These are phyloP conservation scores for Cenococcum geophilum DNA, from an alignment of 495 filamentous ascomycete species.

Conservation along the genomic window DNA sequence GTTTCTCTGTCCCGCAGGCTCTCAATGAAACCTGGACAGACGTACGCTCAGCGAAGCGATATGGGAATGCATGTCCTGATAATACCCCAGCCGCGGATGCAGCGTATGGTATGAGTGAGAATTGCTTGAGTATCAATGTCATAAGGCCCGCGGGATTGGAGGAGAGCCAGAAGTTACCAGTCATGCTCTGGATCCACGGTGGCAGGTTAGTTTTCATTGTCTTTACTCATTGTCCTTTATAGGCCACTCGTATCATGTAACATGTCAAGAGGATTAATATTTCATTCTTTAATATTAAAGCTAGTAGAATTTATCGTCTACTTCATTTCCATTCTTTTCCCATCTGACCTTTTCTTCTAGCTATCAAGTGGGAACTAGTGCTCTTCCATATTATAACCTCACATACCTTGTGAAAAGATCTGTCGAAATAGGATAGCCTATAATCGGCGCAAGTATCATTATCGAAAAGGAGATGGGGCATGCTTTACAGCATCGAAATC, in stretches of 20 bases:
- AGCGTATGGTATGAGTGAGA: constrained; percentile 29
- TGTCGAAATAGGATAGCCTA: constrained; percentile 28
- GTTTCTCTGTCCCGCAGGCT: constrained; percentile 25
- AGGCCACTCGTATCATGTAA: too few species aligned
- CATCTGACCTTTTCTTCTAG: neutral
- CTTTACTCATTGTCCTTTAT: neutral
- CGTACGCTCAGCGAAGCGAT: constrained; percentile 16
- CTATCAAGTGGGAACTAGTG: constrained; percentile 30
- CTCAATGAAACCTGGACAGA: constrained; percentile 27
- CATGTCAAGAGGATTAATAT: too few species aligned
- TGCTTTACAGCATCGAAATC: constrained; percentile 23
- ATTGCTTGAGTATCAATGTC: constrained; percentile 31
- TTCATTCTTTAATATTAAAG: too few species aligned
- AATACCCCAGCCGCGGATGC: constrained; percentile 14
- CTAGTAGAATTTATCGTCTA: too few species aligned
- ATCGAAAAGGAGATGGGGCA: constrained; percentile 29
- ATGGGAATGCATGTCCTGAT: constrained; percentile 28
- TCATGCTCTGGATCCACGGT: constrained; percentile 30
- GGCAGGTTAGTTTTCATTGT: constrained; percentile 10
- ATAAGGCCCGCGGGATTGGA: constrained; percentile 18
- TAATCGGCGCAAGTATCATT: constrained; percentile 28
- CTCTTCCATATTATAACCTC: constrained; percentile 27
- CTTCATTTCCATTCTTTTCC: neutral
- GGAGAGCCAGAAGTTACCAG: constrained; percentile 12
- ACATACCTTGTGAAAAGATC: constrained; percentile 27